Base-by-base conservation (phyloP, 306 rosid genomes). In the Lathyrus oleraceus region DNA sequence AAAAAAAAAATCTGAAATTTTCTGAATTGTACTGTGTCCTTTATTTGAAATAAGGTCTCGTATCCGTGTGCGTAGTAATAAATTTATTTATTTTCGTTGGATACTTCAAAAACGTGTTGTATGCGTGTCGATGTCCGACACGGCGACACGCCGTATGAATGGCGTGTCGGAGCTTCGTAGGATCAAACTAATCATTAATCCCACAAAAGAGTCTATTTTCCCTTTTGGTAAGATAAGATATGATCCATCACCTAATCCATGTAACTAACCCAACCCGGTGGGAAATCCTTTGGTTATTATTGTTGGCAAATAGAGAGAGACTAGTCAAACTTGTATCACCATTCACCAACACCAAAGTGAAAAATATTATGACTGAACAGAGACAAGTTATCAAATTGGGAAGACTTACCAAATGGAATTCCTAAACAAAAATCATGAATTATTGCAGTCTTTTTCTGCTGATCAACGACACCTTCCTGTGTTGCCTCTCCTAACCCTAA, bases 361-460 rank as follows among this genome's bases (percentile, higher is more conserved):
- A 69, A 35, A 32, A 19, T 19, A 32, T 62, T 20, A 57, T 57
- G 71, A 72, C 53, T 19, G 3, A 61, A 59, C 67, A 65, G 25
- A 39, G 59, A 67, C 73, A 60, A 77, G 73, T 47, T 47, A 60
- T 65, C 73, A 53, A 61, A 39, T 57, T 17, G 40, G 67, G 52
- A 67, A 73, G 66, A 79, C 87, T 81, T 62, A 87, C 98, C 98
- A 69, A 87, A 93, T 43, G 98, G 98, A 78, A 93, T 90, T 65
- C 97, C 98, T 13, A 93, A 93, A 82, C 98, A 93, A 76, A 93
- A 93, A 78, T 93, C 98, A 81, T 93, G 98, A 69, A 93, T 82
- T 82, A 87, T 90, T 3, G 97, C 96, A 14, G 86, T 69, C 39
- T 72, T 69, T 79, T 81, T 80, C 35, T 48, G 86, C 57, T 82